A percentile compares a stretch with the other conserved stretches of the same genome.
phyloP scores from a whole-genome alignment of 2,329 filamentous ascomycete genomes.

The Grosmannia huntii region DNA sequence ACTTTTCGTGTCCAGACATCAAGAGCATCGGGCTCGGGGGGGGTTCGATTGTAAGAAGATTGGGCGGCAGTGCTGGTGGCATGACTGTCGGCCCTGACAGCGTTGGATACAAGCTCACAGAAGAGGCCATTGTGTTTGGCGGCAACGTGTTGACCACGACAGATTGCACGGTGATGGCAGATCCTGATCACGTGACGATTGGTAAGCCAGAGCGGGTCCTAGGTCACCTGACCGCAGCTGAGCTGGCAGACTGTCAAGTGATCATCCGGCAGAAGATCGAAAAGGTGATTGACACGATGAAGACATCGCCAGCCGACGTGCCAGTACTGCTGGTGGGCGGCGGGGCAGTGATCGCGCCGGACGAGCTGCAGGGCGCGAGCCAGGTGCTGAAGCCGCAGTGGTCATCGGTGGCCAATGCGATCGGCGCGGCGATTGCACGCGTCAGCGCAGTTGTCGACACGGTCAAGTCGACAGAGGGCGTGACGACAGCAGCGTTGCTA shows the following conservation, averaged over 20 bases:
- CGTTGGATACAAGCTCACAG: slow-evolving; percentile 28
- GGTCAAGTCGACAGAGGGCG: slow-evolving; percentile 33
- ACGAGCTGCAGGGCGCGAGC: slow-evolving; percentile 41
- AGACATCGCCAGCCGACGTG: slow-evolving; percentile 45
- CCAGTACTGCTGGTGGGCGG: slow-evolving; percentile 51
- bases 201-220: slow-evolving; percentile 25
- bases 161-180: slow-evolving; percentile 31
- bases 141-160: slow-evolving; percentile 45
- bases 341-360: slow-evolving; percentile 45
- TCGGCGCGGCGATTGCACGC: slow-evolving; percentile 49
- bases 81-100: slow-evolving; percentile 15
- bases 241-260: slow-evolving; percentile 23
- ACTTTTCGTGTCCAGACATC: slow-evolving; percentile 44
- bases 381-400: slow-evolving; percentile 42
- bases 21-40: slow-evolving; percentile 48
- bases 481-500: slow-evolving; percentile 23
- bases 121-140: slow-evolving; percentile 43
- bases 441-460: slow-evolving; percentile 42
- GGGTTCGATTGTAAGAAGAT: slow-evolving; percentile 37
- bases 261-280: slow-evolving; percentile 40
- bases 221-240: slow-evolving; percentile 17
- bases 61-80: slow-evolving; percentile 22
- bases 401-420: slow-evolving; percentile 50
- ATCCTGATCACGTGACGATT: slow-evolving; percentile 24
- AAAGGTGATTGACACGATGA: slow-evolving; percentile 46